Conservation (phyloP, 257 asterid genomes). For the Rhazya stricta region DNA sequence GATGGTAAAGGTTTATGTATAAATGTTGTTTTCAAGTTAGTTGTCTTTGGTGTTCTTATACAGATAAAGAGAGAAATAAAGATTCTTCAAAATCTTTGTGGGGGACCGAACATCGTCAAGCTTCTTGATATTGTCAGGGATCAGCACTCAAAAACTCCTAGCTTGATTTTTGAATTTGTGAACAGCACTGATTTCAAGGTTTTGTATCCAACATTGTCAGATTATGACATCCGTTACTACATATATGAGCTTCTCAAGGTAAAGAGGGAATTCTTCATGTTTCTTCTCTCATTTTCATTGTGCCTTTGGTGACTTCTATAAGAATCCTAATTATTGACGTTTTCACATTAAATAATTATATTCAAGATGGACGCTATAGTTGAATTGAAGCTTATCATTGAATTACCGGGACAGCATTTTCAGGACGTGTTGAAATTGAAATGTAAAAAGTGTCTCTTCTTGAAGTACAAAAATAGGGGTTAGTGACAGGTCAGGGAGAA, state of each 20-base stretch:
- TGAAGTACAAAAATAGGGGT: not conserved
- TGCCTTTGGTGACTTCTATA: not conserved
- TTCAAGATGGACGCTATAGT: no score
- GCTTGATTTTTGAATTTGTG: slow-evolving; percentile 46
- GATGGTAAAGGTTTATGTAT: not conserved
- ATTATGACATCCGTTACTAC: slow-evolving; percentile 44
- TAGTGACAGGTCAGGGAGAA: not conserved
- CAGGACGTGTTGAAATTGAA: not conserved
- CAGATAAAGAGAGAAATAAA: slow-evolving; percentile 49
- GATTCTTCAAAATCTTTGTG: slow-evolving; percentile 42
- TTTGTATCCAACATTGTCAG: slow-evolving; percentile 39
- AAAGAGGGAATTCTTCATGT: not conserved
- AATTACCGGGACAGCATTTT: not conserved
- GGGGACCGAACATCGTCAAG: slow-evolving; percentile 41
- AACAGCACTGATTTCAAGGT: slow-evolving; percentile 47
- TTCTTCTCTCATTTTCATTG: slow-evolving; percentile 1
- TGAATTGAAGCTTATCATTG: not conserved
- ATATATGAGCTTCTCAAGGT: slow-evolving; percentile 51
- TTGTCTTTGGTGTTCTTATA: slow-evolving; percentile 1
- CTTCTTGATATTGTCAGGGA: slow-evolving; percentile 38
- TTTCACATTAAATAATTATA: not conserved
- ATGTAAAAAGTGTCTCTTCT: not conserved
- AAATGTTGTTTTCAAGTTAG: not conserved
- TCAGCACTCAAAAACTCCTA: slow-evolving; percentile 40
- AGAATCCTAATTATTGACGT: not conserved